Evolutionary conservation across 2,329 filamentous ascomycete genomes (phyloP), one percentile per base, ranked within the genome.

Genomic region (Xylaria sp.): DNA sequence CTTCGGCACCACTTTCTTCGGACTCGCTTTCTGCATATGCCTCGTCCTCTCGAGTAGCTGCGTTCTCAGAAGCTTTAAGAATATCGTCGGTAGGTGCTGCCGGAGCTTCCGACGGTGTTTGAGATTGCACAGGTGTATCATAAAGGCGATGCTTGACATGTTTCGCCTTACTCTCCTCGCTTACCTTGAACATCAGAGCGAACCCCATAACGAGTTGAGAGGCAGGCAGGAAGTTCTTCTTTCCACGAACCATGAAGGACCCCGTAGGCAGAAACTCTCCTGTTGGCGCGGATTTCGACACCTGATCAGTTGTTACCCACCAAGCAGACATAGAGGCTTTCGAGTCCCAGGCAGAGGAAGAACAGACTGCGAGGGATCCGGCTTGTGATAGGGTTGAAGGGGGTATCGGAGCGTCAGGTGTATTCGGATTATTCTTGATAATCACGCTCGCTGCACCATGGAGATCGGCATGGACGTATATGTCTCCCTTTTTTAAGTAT

Each of bases 291-390:
- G 90, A 93, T 81, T 98, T 98, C 10, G 92, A 94, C 0, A 99
- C 93, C 79, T 98, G 94, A 63, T 95, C 91, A 1, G 93, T 91
- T 70, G 91, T 90, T 0, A 97, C 95, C 96, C 96, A 99, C 91
- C 93, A 99, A 9, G 95, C 94, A 20, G 92, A 91, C 92, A 98
- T 97, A 18, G 94, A 89, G 9, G 95, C 95, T 80, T 99, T 99
- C 1, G 93, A 95, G 69, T 98, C 96, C 96, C 96, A 99, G 0
- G 95, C 96, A 66, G 86, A 91, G 0, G 94, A 98, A 9, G 93
- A 92, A 71, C 93, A 93, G 5, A 99, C 92, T 0, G 92, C 90
- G 36, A 98, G 82, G 54, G 91, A 91, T 0, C 96, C 96, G 3
- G 96, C 96, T 82, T 99, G 96, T 0, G 93, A 92, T 2, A 99